Evolutionary conservation across 805 yeast species (phyloP).

Genomic region (Spathaspora passalidarum): DNA sequence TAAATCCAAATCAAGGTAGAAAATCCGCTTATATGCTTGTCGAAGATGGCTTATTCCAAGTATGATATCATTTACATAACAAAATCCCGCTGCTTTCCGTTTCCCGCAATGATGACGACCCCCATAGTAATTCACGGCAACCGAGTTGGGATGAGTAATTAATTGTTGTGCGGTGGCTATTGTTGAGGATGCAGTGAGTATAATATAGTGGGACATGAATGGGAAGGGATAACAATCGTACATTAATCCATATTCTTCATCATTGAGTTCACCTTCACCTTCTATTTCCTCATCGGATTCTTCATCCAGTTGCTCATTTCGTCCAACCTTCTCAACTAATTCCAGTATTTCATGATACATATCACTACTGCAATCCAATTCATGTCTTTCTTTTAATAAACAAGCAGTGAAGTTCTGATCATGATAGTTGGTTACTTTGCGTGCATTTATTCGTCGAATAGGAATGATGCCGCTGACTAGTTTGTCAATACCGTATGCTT

Average conservation of each 20-base stretch:
- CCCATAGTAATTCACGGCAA: conserved; percentile 73
- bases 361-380: conserved; percentile 12
- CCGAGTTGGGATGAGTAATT: conserved; percentile 9
- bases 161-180: conserved; percentile 45
- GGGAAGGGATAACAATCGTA: conserved; percentile 69
- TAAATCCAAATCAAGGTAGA: conserved; percentile 69
- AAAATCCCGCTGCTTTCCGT: conserved; percentile 61
- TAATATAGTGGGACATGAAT: conserved; percentile 47
- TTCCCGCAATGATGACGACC: conserved; percentile 71
- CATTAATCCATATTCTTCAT: conserved; percentile 44
- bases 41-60: conserved; percentile 53
- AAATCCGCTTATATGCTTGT: conserved; percentile 40
- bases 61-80: conserved; percentile 70
- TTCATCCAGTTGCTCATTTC: conserved; percentile 1
- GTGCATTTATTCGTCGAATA: conserved; percentile 21
- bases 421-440: conserved; percentile 51
- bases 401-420: conserved; percentile 36
- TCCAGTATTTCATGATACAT: conserved; percentile 3
- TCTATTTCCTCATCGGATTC: conserved; percentile 7
- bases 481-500: conserved; percentile 36
- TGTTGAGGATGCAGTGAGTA: conserved; percentile 55
- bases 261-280: not conserved
- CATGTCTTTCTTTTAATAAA: conserved; percentile 9
- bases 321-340: not conserved
- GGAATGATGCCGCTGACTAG: conserved; percentile 22